Conservation (phyloP, 345 rosid species). For the Zanthoxylum bungeanum region DNA sequence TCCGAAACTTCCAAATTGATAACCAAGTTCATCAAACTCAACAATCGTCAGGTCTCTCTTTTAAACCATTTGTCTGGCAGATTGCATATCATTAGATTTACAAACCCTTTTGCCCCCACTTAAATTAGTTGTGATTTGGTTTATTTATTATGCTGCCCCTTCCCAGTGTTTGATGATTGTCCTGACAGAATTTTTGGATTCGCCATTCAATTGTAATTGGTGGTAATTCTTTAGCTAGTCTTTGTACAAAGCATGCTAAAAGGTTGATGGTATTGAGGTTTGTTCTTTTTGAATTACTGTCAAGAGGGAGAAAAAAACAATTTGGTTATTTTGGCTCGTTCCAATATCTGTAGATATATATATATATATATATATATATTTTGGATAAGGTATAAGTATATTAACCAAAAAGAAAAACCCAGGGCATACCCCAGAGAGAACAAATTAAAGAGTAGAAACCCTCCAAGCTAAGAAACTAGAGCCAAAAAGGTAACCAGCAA, state of each 20-base stretch:
- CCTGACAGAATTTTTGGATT: constrained; percentile 2
- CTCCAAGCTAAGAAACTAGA: too few relatives aligned
- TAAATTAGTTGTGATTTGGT: neutral
- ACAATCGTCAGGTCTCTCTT: constrained; percentile 37
- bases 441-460: too few relatives aligned
- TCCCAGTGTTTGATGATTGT: constrained; percentile 1
- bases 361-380: too few relatives aligned
- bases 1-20: constrained; percentile 37
- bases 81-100: neutral
- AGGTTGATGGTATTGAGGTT: neutral
- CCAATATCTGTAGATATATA: too few relatives aligned
- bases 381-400: too few relatives aligned
- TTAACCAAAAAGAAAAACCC: too few relatives aligned
- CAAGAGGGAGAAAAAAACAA: neutral
- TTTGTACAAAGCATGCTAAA: neutral
- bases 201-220: neutral
- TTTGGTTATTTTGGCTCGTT: neutral
- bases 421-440: too few relatives aligned
- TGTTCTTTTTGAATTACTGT: neutral
- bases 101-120: neutral
- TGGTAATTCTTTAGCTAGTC: neutral
- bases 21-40: constrained; percentile 50
- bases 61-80: neutral
- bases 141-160: neutral
- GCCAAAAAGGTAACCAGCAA: too few relatives aligned